Percentiles rank a stretch among this genome's conserved stretches.
Conservation (phyloP, 345 rosid genomes). For the Eucalyptus regnans region DNA sequence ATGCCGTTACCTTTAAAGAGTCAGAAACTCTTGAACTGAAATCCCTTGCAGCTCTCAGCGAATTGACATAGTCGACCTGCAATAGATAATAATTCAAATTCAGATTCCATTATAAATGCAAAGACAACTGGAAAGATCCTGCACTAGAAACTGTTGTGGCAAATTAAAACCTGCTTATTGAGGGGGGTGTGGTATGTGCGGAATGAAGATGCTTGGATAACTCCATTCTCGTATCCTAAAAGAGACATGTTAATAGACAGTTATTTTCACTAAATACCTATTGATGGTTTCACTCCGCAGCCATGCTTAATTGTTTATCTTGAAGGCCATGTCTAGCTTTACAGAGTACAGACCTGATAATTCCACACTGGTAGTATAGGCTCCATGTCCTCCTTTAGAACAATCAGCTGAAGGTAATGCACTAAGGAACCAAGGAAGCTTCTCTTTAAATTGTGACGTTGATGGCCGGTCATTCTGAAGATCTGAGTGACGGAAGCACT, state of each 20-base stretch:
- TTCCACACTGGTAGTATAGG: slow-evolving; percentile 84
- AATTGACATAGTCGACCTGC: slow-evolving; percentile 80
- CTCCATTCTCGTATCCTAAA: slow-evolving; percentile 65
- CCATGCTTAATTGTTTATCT: background rate
- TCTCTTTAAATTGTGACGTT: slow-evolving; percentile 72
- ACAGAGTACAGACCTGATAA: slow-evolving; percentile 41
- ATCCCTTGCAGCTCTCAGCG: slow-evolving; percentile 87
- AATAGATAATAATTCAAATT: background rate
- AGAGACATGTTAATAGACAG: background rate
- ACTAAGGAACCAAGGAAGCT: slow-evolving; percentile 94
- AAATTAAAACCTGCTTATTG: slow-evolving; percentile 65
- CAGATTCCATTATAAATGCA: background rate
- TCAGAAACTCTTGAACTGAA: slow-evolving; percentile 66
- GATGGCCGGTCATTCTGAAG: slow-evolving; percentile 79
- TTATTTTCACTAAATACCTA: background rate
- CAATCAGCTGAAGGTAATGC: slow-evolving; percentile 96
- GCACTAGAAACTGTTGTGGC: background rate
- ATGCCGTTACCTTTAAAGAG: slow-evolving; percentile 54
- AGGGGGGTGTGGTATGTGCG: slow-evolving; percentile 98
- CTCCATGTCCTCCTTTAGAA: slow-evolving; percentile 99
- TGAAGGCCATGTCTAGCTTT: background rate
- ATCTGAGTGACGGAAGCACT: slow-evolving; percentile 96
- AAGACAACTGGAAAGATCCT: background rate
- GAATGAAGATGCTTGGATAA: slow-evolving; percentile 87
- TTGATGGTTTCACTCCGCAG: background rate